Evolutionary conservation across 805 yeast species (phyloP).

Genomic region (Zygosaccharomyces bisporus): DNA sequence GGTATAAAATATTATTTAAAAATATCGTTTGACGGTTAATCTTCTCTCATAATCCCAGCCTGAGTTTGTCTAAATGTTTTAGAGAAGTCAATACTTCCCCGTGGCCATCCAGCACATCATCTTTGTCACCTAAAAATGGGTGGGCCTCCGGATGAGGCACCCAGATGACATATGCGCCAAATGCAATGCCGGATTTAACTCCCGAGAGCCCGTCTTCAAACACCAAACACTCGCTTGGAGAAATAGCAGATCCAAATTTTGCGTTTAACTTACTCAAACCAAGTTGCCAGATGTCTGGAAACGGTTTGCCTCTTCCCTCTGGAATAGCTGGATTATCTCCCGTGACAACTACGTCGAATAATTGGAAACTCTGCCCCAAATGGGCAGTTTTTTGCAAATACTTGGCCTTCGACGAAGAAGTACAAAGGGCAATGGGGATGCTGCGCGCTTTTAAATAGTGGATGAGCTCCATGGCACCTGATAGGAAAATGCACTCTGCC

Average conservation of each 20-base stretch:
- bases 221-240: constrained; percentile 75
- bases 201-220: constrained; percentile 98
- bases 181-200: constrained; percentile 73
- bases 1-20: constrained; percentile 1
- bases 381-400: constrained; percentile 71
- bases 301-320: constrained; percentile 86
- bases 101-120: constrained; percentile 47
- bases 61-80: constrained; percentile 47
- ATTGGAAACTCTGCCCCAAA: constrained; percentile 55
- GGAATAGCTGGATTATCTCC: constrained; percentile 88
- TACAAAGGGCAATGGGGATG: constrained; percentile 86
- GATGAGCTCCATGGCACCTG: constrained; percentile 79
- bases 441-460: constrained; percentile 45
- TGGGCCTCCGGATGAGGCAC: constrained; percentile 80
- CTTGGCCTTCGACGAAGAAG: constrained; percentile 66
- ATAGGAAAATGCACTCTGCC: constrained; percentile 63
- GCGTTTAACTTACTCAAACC: constrained; percentile 73
- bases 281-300: constrained; percentile 86
- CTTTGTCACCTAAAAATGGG: constrained; percentile 50
- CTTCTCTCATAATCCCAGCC: constrained; percentile 41
- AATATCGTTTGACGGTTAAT: background rate
- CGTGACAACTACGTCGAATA: constrained; percentile 71
- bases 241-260: constrained; percentile 44
- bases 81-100: constrained; percentile 58
- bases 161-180: constrained; percentile 90